Evolutionary conservation across 352 stramenopile genomes (phyloP).

Genomic region (Phytophthora podocarpi): DNA sequence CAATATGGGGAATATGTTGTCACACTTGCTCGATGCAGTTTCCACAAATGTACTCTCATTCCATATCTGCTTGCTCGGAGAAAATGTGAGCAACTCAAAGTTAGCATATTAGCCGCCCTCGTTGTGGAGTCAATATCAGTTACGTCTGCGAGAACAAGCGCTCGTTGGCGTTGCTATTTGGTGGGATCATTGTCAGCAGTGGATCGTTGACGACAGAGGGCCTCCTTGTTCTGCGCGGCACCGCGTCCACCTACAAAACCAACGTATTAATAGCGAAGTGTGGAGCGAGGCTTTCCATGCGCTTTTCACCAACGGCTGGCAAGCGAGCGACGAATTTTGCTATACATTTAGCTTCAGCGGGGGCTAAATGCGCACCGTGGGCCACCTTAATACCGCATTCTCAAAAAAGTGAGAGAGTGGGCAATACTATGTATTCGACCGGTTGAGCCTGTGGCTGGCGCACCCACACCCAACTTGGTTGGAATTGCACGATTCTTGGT

Average conservation of each 20-base stretch:
- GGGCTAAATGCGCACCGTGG: background rate
- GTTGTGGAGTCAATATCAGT: background rate
- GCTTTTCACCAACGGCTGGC: no score
- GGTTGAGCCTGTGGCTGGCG: constrained; percentile 6
- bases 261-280: constrained; percentile 11
- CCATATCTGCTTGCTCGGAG: background rate
- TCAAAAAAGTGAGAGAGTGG: no score
- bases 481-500: no score
- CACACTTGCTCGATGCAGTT: no score
- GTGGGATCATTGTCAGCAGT: constrained; percentile 7
- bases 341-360: background rate
- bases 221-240: background rate
- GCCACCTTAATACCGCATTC: background rate
- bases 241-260: background rate
- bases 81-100: constrained; percentile 14
- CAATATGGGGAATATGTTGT: no score
- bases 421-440: constrained; percentile 23
- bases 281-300: background rate
- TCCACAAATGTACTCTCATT: no score
- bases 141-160: background rate
- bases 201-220: background rate
- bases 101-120: constrained; percentile 1
- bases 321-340: background rate
- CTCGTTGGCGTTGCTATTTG: constrained; percentile 9
- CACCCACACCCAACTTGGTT: constrained; percentile 1